Evolutionary conservation across 73 alveolate genomes (phyloP).

Genomic region (Symbiodinium pilosum): DNA sequence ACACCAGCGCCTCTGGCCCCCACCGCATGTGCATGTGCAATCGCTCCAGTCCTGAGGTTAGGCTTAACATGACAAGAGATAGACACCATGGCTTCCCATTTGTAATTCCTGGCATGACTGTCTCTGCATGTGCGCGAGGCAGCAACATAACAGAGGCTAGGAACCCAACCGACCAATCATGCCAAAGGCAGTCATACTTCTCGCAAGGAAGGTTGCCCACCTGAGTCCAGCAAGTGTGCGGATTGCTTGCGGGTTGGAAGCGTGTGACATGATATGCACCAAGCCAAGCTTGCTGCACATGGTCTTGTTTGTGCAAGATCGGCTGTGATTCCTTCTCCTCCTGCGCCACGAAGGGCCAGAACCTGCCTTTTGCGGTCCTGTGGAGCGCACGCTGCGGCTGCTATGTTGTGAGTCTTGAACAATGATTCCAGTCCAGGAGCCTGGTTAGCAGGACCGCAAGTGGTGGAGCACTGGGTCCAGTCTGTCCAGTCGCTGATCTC

Average conservation of each 20-base stretch:
- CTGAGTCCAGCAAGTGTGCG: too few relatives aligned
- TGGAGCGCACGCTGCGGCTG: background rate
- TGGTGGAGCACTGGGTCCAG: slow-evolving; percentile 21
- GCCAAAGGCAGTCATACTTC: background rate
- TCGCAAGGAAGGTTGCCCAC: background rate
- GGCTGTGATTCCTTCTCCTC: slow-evolving; percentile 21
- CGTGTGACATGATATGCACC: background rate
- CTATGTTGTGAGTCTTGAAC: too few relatives aligned
- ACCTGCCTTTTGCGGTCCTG: slow-evolving; percentile 25
- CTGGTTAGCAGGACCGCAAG: slow-evolving; percentile 9
- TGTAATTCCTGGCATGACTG: too few relatives aligned
- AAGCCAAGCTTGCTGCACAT: slow-evolving; percentile 4
- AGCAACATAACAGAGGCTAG: background rate
- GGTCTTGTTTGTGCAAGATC: background rate
- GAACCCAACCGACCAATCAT: background rate
- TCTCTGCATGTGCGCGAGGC: too few relatives aligned
- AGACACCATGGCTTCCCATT: too few relatives aligned
- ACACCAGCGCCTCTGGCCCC: slow-evolving; percentile 1
- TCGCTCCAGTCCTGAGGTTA: background rate
- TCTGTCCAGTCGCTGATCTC: background rate
- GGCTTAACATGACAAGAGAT: too few relatives aligned
- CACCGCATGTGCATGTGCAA: slow-evolving; percentile 12
- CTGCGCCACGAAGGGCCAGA: slow-evolving; percentile 8
- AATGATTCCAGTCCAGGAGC: background rate
- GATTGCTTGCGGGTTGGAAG: background rate